Conservation (phyloP, 495 filamentous ascomycete genomes). For the Aspergillus sparsus region DNA sequence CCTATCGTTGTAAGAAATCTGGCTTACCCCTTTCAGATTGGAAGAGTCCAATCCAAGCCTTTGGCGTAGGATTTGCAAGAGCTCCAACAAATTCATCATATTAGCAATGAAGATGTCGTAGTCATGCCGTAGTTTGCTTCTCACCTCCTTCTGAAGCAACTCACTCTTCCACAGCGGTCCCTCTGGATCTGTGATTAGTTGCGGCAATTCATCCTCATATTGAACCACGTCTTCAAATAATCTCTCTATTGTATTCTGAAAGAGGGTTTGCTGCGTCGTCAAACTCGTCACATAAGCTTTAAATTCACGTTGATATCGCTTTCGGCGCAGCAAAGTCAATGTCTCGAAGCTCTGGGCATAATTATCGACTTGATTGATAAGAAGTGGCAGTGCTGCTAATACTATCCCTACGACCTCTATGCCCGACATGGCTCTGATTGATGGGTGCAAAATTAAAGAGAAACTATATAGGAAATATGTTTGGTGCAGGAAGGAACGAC, state of each 20-base stretch:
- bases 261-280: neutral
- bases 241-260: neutral
- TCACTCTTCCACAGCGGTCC: conserved; percentile 21
- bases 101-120: neutral
- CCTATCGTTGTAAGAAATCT: too few species aligned
- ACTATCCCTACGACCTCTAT: neutral
- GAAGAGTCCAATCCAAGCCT: neutral
- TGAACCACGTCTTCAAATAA: neutral
- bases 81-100: neutral
- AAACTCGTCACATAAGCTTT: neutral
- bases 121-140: neutral
- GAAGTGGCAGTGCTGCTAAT: neutral
- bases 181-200: conserved; percentile 1
- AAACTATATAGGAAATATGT: neutral
- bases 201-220: neutral
- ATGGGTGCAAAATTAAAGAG: neutral
- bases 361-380: neutral
- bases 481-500: neutral
- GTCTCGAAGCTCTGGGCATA: neutral
- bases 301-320: neutral
- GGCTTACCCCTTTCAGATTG: neutral
- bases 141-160: neutral
- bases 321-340: neutral
- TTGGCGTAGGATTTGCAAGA: neutral
- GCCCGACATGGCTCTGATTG: neutral